Evolutionary conservation across 2,329 filamentous ascomycete species (phyloP).

Genomic region (Aspergillus novoparasiticus): DNA sequence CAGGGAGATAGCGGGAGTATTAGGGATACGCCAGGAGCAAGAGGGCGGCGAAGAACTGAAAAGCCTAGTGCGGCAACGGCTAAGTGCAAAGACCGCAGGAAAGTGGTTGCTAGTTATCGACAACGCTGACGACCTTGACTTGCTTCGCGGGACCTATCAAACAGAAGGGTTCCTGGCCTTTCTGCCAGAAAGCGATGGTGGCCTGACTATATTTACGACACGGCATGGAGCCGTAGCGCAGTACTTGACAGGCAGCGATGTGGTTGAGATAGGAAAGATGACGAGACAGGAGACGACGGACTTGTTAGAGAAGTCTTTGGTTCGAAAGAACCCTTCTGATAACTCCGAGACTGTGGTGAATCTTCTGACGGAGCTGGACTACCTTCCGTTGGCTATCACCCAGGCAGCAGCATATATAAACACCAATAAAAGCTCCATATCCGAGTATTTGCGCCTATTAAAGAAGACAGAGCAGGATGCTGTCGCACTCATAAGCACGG

Average conservation of each 20-base stretch:
- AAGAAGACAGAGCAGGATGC: slow-evolving; percentile 8
- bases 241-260: slow-evolving; percentile 20
- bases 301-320: slow-evolving; percentile 5
- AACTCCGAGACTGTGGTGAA: neutral
- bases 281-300: slow-evolving; percentile 11
- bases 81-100: slow-evolving; percentile 12
- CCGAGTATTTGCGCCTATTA: slow-evolving; percentile 28
- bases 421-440: slow-evolving; percentile 3
- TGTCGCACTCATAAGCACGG: slow-evolving; percentile 3
- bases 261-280: slow-evolving; percentile 25
- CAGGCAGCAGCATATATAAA: slow-evolving; percentile 11
- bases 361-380: slow-evolving; percentile 22
- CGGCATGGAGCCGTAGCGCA: slow-evolving; percentile 16
- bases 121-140: slow-evolving; percentile 26
- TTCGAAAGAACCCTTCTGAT: slow-evolving; percentile 4
- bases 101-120: slow-evolving; percentile 27
- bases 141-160: slow-evolving; percentile 10
- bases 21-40: slow-evolving; percentile 9
- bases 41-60: slow-evolving; percentile 11
- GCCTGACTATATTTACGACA: slow-evolving; percentile 29
- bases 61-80: slow-evolving; percentile 5
- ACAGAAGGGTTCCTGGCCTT: slow-evolving; percentile 7
- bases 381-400: slow-evolving; percentile 27
- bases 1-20: slow-evolving; percentile 11
- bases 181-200: slow-evolving; percentile 21